A percentile compares a stretch with the other conserved stretches of the same genome.
Conservation (phyloP, 2,329 filamentous ascomycete species). For the Cadophora luteo-olivacea region DNA sequence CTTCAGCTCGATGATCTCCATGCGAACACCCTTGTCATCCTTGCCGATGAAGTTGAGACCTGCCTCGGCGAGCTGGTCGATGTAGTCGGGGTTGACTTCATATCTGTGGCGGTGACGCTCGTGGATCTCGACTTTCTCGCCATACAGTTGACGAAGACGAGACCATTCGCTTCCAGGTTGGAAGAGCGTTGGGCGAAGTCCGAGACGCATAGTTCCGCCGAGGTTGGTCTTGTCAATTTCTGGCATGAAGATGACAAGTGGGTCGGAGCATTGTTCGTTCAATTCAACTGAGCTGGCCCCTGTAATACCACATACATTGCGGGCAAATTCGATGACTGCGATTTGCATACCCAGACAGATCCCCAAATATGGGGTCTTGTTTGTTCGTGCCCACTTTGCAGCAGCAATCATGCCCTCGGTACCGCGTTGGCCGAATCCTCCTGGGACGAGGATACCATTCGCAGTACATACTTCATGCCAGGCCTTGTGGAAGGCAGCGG, state of each 20-base stretch:
- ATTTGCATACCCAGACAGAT: constrained; percentile 81
- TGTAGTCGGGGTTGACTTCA: constrained; percentile 84
- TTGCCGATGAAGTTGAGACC: constrained; percentile 81
- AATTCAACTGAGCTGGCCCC: constrained; percentile 46
- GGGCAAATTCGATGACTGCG: constrained; percentile 87
- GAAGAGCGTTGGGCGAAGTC: constrained; percentile 76
- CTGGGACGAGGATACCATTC: constrained; percentile 63
- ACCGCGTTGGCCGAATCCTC: constrained; percentile 74
- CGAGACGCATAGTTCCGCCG: constrained; percentile 88
- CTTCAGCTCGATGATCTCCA: constrained; percentile 84
- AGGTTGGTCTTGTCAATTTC: constrained; percentile 79
- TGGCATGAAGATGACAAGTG: constrained; percentile 87
- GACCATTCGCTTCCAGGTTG: constrained; percentile 79
- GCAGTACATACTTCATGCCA: constrained; percentile 83
- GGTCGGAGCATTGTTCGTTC: constrained; percentile 41
- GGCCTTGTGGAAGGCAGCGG: constrained; percentile 80
- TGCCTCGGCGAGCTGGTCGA: constrained; percentile 69
- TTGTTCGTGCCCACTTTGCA: constrained; percentile 85
- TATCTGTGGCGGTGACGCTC: constrained; percentile 91
- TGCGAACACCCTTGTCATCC: constrained; percentile 77
- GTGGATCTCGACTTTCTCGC: constrained; percentile 58
- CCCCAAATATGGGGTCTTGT: constrained; percentile 82
- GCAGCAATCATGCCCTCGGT: constrained; percentile 90
- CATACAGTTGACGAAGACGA: constrained; percentile 78
- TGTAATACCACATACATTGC: constrained; percentile 72